phyloP scores from a whole-genome alignment of 228 moss, liverwort and hornwort genomes.

The Sphagnum magellanicum region DNA sequence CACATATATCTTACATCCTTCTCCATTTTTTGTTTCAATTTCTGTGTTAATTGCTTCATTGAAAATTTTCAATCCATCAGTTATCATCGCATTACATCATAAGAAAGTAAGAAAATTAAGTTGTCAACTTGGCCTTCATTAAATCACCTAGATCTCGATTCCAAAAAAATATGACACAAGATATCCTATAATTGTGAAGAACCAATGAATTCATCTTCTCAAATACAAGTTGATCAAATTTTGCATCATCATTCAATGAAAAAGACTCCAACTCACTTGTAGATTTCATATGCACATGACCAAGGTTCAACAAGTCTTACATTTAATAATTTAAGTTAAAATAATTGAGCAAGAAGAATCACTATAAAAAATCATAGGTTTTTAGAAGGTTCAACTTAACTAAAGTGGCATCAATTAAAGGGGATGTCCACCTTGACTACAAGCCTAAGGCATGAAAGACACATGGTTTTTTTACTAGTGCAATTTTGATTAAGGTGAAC shows the following conservation, averaged over 20 bases:
- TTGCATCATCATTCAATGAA: background rate
- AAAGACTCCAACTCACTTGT: background rate
- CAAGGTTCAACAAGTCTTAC: background rate
- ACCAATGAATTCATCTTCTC: background rate
- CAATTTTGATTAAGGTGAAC: too few relatives aligned
- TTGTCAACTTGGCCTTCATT: background rate
- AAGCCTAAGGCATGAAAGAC: too few relatives aligned
- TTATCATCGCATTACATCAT: background rate
- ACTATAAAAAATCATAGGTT: too few relatives aligned
- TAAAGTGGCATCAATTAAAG: too few relatives aligned
- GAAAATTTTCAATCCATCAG: background rate
- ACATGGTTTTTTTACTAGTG: too few relatives aligned
- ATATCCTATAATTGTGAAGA: background rate
- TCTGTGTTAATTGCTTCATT: background rate
- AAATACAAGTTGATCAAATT: background rate
- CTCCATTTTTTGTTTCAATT: too few relatives aligned
- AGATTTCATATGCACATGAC: background rate
- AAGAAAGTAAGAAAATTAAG: background rate
- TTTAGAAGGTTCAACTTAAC: too few relatives aligned
- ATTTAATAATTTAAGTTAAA: background rate
- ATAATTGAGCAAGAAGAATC: background rate
- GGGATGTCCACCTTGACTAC: too few relatives aligned
- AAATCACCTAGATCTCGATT: background rate
- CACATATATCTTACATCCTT: background rate
- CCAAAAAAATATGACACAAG: background rate